Evolutionary conservation across 1,139 yeast species (phyloP).

Genomic region (Scheffersomyces quercinus): DNA sequence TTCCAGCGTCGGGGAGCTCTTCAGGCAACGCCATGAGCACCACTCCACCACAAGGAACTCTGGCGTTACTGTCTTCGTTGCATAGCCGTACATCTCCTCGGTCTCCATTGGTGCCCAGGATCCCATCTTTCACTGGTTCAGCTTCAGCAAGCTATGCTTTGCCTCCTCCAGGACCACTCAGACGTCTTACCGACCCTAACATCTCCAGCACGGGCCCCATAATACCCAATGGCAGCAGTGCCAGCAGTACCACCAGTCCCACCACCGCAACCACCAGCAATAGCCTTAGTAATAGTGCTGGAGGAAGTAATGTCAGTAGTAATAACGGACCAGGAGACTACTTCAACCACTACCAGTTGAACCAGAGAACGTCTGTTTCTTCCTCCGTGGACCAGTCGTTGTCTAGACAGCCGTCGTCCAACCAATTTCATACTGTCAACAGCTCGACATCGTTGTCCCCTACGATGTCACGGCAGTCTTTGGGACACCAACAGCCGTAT

Average conservation of each 20-base stretch:
- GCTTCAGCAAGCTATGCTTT: background rate
- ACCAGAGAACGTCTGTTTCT: slow-evolving; percentile 7
- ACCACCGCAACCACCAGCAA: no score
- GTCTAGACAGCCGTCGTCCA: background rate
- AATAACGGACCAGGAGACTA: slow-evolving; percentile 5
- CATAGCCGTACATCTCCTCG: slow-evolving; percentile 4
- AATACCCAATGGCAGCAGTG: background rate
- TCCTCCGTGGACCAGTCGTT: slow-evolving; percentile 2
- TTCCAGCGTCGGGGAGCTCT: background rate
- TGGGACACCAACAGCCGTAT: background rate
- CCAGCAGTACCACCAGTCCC: slow-evolving; percentile 2
- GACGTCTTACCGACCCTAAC: slow-evolving; percentile 2
- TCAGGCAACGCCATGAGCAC: background rate
- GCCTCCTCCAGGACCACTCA: slow-evolving; percentile 1
- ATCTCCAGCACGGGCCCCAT: slow-evolving; percentile 2
- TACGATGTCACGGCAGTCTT: background rate
- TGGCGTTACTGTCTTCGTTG: slow-evolving; percentile 9
- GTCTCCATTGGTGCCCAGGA: slow-evolving; percentile 9
- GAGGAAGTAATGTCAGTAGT: background rate
- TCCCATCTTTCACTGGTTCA: slow-evolving; percentile 2
- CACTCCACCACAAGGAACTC: background rate
- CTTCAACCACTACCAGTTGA: slow-evolving; percentile 8
- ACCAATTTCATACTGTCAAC: slow-evolving; percentile 3
- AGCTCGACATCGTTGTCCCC: slow-evolving; percentile 3
- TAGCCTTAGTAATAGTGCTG: slow-evolving; percentile 1